phyloP scores from a whole-genome alignment of 768 basidiomycete species.

The Hygrophoropsis aurantiaca region DNA sequence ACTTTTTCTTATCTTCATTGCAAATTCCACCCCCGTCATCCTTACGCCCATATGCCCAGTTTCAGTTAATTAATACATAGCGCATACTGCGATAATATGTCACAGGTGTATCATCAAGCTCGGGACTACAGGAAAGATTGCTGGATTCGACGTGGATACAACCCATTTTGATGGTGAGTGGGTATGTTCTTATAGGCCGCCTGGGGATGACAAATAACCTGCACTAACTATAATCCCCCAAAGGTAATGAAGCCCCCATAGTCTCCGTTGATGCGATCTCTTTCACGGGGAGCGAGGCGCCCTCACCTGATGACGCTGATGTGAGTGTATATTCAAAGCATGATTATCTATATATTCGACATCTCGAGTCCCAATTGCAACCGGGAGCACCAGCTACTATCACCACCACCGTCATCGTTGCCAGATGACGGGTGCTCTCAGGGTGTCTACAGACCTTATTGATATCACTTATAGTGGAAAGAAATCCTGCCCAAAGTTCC shows the following conservation, averaged over 20 bases:
- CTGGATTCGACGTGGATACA: slow-evolving; percentile 93
- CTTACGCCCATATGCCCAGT: too few relatives aligned
- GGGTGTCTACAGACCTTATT: too few relatives aligned
- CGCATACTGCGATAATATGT: too few relatives aligned
- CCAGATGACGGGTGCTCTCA: too few relatives aligned
- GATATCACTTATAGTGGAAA: slow-evolving; percentile 62
- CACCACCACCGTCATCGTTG: too few relatives aligned
- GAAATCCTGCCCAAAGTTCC: slow-evolving; percentile 74
- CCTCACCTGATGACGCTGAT: slow-evolving; percentile 47
- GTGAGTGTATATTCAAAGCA: slow-evolving; percentile 42
- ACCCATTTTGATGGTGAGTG: slow-evolving; percentile 83
- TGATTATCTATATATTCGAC: too few relatives aligned
- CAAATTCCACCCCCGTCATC: too few relatives aligned
- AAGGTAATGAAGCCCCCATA: slow-evolving; percentile 85
- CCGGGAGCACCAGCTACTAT: too few relatives aligned
- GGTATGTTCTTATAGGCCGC: not conserved
- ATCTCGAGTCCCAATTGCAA: too few relatives aligned
- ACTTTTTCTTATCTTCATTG: not conserved
- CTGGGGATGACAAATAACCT: too few relatives aligned
- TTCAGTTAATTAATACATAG: too few relatives aligned
- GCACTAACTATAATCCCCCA: not conserved
- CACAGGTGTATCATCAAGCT: slow-evolving; percentile 89
- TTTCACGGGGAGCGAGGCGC: slow-evolving; percentile 40
- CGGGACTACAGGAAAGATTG: slow-evolving; percentile 70
- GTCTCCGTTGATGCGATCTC: slow-evolving; percentile 70